Percentiles rank a stretch among this genome's conserved stretches.
These are phyloP conservation scores for Penicillium aurantiogriseum DNA, from an alignment of 2,329 filamentous ascomycete species.

Conservation along the genomic window DNA sequence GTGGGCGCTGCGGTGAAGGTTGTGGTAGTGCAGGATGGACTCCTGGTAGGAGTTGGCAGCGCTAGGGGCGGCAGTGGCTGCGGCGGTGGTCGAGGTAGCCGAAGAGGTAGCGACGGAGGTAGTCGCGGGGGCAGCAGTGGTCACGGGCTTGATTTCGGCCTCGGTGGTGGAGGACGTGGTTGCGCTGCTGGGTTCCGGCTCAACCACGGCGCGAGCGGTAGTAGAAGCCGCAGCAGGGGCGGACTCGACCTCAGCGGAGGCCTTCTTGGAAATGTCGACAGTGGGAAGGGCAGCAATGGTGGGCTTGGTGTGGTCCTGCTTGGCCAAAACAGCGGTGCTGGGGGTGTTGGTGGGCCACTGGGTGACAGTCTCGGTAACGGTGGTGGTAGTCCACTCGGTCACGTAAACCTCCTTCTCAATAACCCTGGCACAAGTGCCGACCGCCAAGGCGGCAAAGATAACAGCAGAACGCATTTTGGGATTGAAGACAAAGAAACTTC, in stretches of 20 bases:
- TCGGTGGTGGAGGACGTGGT: slow-evolving; percentile 20
- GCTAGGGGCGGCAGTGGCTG: slow-evolving; percentile 43
- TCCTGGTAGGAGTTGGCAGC: slow-evolving; percentile 34
- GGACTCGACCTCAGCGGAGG: slow-evolving; percentile 8
- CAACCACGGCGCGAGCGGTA: slow-evolving; percentile 1
- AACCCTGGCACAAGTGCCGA: slow-evolving; percentile 34
- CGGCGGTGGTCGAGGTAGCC: slow-evolving; percentile 22
- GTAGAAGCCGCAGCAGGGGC: slow-evolving; percentile 1
- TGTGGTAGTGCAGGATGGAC: slow-evolving; percentile 68
- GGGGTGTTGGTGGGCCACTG: slow-evolving; percentile 29
- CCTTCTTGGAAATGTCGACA: slow-evolving; percentile 16
- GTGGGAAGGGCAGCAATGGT: slow-evolving; percentile 5
- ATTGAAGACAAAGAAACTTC: slow-evolving; percentile 38
- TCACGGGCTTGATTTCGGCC: slow-evolving; percentile 19
- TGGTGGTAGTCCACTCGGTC: slow-evolving; percentile 39
- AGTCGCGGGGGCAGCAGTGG: slow-evolving; percentile 39
- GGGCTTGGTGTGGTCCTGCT: slow-evolving; percentile 12
- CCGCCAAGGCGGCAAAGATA: slow-evolving; percentile 37
- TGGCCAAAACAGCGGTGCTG: slow-evolving; percentile 5
- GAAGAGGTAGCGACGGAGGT: slow-evolving; percentile 28
- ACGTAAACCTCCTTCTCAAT: slow-evolving; percentile 37
- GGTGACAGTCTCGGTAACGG: slow-evolving; percentile 38
- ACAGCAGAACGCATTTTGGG: slow-evolving; percentile 36
- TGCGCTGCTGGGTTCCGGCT: slow-evolving; percentile 12
- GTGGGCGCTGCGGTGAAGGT: slow-evolving; percentile 82